Base-by-base conservation (phyloP, 1,284 basidiomycete genomes). In the Marasmius oreades region DNA sequence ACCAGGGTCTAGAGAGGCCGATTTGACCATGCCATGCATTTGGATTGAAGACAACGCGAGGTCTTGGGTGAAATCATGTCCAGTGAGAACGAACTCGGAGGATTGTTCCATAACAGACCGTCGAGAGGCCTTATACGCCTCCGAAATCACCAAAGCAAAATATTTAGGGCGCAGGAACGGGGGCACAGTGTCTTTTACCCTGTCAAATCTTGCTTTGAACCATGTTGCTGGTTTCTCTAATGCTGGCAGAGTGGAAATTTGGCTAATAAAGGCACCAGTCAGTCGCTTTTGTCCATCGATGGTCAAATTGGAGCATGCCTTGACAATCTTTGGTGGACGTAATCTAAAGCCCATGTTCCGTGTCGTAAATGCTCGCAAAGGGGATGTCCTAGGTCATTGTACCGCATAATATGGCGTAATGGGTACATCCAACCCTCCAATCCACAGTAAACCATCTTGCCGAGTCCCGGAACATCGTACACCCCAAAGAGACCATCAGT, bases 361-460 rank as follows among this genome's bases (percentile, higher is more conserved):
- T 89, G 79, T 58, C 95, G 81, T 55, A 98, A 71, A 69, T 98
- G 92, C 8, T 77, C 86, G 65, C 93, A 96, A 4, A 98, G 77
- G 0, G 93, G 82, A 69, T 97, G 93, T 0, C 95, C 95, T 6
- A 98, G 80, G 67, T 98, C 94, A 69, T 97, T 98, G 66, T 84
- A 82, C 59, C 79, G 77, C 82, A 95, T 94, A 66, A 97, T 84
- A 59, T 86, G 82, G 42, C 84, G 79, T 53, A 98, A 74, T 0
- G 87, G 86, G 61, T 89, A 84, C 93, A 98, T 97, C 93, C 94
- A 98, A 1, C 95, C 95, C 69, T 98, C 93, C 51, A 98, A 71
- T 26, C 95, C 95, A 66, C 93, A 97, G 71, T 96, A 98, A 11
- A 84, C 85, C 66, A 94, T 74, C 55, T 80, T 79, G 0, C 90